Base-by-base conservation (phyloP, 2,329 filamentous ascomycete species). In the Alternaria alternata region DNA sequence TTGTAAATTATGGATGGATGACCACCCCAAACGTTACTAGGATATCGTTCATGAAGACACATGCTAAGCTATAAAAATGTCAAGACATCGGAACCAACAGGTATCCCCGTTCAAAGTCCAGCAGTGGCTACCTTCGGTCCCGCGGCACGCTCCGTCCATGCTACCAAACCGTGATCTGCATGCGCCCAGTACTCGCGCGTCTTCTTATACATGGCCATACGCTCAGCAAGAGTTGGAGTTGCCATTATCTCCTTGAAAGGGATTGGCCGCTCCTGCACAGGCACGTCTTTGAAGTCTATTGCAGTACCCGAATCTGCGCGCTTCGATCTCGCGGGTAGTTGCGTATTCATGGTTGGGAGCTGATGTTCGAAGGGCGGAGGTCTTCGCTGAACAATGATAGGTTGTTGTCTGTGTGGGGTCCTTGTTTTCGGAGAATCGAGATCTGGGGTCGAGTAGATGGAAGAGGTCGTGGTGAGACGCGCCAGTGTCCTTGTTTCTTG, bases 141-240 rank as follows among this genome's bases (percentile, higher is more conserved):
- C 22, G 26, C 46, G 20, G 59, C 53, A 39, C 47, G 56, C 34
- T 39, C 57, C 0, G 72, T 70, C 74, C 75, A 78, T 38, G 73
- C 71, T 4, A 47, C 61, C 38, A 77, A 43, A 7, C 74, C 75
- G 59, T 78, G 75, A 47, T 77, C 72, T n/a, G 71, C 72, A 49
- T 58, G 66, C 11, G 75, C 75, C 75, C 75, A 78, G 55, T 77
- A 78, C 3, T 75, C 67, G 34, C 74, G 70, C n/a, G 72, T 71
- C 58, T 64, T 69, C 61, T 72, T 69, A 46, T 78, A 78, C 54
- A 74, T 38, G 34, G 55, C 64, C 75, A 78, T 75, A 5, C 75
- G 64, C 39, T 73, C 68, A 26, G 61, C 61, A 32, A 73, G 67
- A 24, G 54, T 74, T 18, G 61, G n/a, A 3, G 73, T 64, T 2